Evolutionary conservation across 257 asterid genomes (phyloP), one percentile per base, ranked within the genome.

Genomic region (Scutellaria barbata): DNA sequence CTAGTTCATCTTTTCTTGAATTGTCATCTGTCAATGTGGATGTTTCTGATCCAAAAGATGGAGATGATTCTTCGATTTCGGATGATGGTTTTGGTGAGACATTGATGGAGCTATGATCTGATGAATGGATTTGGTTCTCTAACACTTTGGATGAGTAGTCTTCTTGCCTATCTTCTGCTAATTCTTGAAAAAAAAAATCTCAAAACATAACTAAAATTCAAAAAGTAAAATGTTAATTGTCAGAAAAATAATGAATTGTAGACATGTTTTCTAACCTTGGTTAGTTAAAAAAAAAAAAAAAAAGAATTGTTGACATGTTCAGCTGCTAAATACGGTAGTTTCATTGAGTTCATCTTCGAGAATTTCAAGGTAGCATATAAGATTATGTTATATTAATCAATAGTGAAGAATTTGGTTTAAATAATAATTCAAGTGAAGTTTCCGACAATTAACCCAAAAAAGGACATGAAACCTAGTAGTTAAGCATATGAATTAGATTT

Each of bases 21-120:
- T 30, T 30, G 3, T 81, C 79, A 10, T 79, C 81, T 1, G 92
- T 82, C 45, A 79, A 8, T 13, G 90, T 80, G 43, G 96, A 90
- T 53, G 88, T 69, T 51, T 80, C 89, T 5, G 95, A 88, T 14
- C 82, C 77, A 43, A 83, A 84, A 10, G 41, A 14, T 1, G 79
- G 82, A 12, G 92, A 80, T 45, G 86, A 89, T 60, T 84, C 86
- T 67, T 82, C 81, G 63, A 84, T 84, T 66, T 81, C 83, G 11
- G 77, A 75, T 13, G 88, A 64, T 33, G 82, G 54, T 42, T 80
- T 80, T 53, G 76, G 75, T 16, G 85, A 60, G 51, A 75, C 68
- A 39, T 72, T 61, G 39, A 56, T 68, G 57, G 74, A 68, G n/a
- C 69, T 56, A 55, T 22, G 25, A 22, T 75, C 73, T 48, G 82